Evolutionary conservation across 306 rosid species (phyloP), one percentile per base, ranked within the genome.

Genomic region (Echinosophora koreensis): DNA sequence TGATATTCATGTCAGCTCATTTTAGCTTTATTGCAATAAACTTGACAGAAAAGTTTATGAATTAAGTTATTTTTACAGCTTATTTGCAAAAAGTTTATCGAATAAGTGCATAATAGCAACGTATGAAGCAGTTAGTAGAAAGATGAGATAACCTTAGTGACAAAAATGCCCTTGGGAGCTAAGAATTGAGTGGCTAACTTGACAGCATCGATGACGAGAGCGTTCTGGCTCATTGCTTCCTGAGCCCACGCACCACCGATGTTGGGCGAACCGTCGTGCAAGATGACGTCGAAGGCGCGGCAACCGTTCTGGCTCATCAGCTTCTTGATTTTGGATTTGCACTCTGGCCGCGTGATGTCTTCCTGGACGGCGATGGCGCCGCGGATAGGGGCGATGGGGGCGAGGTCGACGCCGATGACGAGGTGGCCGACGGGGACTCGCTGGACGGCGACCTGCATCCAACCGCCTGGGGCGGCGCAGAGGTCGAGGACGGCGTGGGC

Each of bases 391-490:
- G 89, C 87, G 14, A 95, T 95, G 1, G 96, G 93, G 3, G 88
- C 97, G 22, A 95, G 81, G 64, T 95, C 98, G 39, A 95, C 87
- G 28, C 99, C 99, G 39, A 92, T 66, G 3, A 95, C 91, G 16
- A 92, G 89, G 57, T 91, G 88, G 50, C 84, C 81, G 2, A 92
- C 93, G 3, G 99, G 97, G 14, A 87, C 88, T 1, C 91, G 91
- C 73, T 95, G 89, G 2, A 95, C 97, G 4, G 97, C 97, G 5
- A 92, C 92, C 76, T 95, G 99, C 97, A 92, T 92, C 99, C 98
- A 95, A 0, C 99, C 99, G 0, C 99, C 99, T 4, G 97, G 98
- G 17, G 99, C 97, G 65, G 99, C 99, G 78, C 99, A 95, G 78
- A 95, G 99, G 66, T 95, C 97, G 85, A 95, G 97, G 39, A 95